phyloP scores from a whole-genome alignment of 208 protist genomes.

The Wallacemonas rigidus region DNA sequence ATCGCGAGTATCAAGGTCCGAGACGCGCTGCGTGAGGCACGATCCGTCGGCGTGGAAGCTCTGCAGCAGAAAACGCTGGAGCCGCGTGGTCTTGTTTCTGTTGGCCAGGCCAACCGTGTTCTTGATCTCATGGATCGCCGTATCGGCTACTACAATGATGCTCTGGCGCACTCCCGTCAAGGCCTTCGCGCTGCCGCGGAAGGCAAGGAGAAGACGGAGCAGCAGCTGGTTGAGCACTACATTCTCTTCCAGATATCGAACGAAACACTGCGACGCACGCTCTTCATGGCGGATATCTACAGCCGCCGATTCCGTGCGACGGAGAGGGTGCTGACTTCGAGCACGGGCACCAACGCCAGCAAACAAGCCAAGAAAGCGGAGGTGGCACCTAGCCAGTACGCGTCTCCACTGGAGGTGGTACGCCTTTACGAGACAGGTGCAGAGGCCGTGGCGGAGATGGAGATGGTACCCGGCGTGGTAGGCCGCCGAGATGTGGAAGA shows the following conservation, averaged over 20 bases:
- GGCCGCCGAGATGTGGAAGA: conserved; percentile 60
- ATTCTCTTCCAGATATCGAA: conserved; percentile 73
- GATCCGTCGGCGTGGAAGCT: conserved; percentile 52
- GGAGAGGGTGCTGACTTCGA: conserved; percentile 43
- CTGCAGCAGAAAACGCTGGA: conserved; percentile 53
- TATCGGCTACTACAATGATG: conserved; percentile 83
- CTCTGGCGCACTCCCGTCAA: conserved; percentile 71
- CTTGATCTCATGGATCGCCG: conserved; percentile 84
- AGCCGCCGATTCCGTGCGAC: conserved; percentile 73
- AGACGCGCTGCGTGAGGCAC: conserved; percentile 80
- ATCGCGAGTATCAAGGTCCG: conserved; percentile 77
- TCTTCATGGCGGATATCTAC: conserved; percentile 78
- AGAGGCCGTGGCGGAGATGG: conserved; percentile 71
- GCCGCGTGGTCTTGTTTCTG: conserved; percentile 34
- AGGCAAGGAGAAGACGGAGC: conserved; percentile 53
- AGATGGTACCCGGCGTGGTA: conserved; percentile 76
- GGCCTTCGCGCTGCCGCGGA: conserved; percentile 60
- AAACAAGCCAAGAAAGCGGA: conserved; percentile 38
- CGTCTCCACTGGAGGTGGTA: conserved; percentile 82
- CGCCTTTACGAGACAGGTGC: conserved; percentile 76
- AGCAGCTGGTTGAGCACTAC: conserved; percentile 82
- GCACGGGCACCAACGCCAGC: not conserved
- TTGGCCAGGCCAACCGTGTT: conserved; percentile 68
- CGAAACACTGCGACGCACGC: conserved; percentile 66
- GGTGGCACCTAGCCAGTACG: conserved; percentile 66